phyloP scores from a whole-genome alignment of 352 stramenopile genomes.

The Pythium volutum region DNA sequence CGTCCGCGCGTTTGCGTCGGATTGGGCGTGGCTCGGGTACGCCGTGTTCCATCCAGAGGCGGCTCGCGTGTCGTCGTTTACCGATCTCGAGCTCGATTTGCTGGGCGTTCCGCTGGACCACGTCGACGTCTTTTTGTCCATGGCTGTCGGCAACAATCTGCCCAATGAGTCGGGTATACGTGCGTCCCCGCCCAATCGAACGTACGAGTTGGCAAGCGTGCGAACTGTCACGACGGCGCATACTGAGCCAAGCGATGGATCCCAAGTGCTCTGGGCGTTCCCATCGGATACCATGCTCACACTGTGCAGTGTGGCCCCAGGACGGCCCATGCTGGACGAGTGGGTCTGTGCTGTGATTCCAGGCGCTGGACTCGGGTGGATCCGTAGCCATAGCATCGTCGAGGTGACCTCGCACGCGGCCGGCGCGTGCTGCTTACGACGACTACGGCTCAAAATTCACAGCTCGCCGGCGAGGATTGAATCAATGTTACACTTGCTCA shows the following conservation, averaged over 20 bases:
- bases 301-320: not conserved
- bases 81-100: not conserved
- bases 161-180: not conserved
- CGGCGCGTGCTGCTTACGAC: not conserved
- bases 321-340: not conserved
- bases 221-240: not conserved
- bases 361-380: not conserved
- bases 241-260: not conserved
- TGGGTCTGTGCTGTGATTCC: not conserved
- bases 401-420: not conserved
- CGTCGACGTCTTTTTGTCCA: not conserved
- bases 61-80: not conserved
- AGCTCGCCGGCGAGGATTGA: not conserved
- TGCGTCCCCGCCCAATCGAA: not conserved
- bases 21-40: slow-evolving; percentile 11
- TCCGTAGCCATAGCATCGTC: not conserved
- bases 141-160: slow-evolving; percentile 1
- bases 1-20: not conserved
- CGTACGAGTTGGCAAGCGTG: not conserved
- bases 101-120: not conserved
- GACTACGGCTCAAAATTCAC: not conserved
- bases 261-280: not conserved
- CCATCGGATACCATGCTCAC: not conserved
- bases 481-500: not conserved
- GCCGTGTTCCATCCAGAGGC: slow-evolving; percentile 4